A percentile compares a stretch with the other conserved stretches of the same genome.
Conservation (phyloP, 495 filamentous ascomycete genomes). For the Aspergillus nanangensis region DNA sequence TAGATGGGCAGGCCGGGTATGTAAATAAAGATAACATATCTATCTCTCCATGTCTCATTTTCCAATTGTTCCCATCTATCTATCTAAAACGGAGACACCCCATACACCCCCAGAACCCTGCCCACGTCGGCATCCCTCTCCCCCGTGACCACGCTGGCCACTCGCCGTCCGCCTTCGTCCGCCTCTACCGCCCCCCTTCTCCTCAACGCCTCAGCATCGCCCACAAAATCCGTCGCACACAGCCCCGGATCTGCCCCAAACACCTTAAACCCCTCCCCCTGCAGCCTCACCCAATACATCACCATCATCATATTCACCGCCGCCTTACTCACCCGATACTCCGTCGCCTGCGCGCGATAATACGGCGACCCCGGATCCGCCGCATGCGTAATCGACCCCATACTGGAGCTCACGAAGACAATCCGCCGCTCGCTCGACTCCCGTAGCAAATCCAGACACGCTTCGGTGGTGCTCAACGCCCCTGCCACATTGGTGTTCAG, state of each 20-base stretch:
- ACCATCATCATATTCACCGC: slow-evolving; percentile 38
- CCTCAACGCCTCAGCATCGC: slow-evolving; percentile 15
- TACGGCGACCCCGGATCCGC: slow-evolving; percentile 17
- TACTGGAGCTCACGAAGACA: slow-evolving; percentile 31
- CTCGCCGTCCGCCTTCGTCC: slow-evolving; percentile 18
- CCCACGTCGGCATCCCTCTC: slow-evolving; percentile 25
- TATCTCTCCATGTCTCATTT: no score
- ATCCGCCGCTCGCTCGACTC: slow-evolving; percentile 31
- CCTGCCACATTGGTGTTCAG: slow-evolving; percentile 37
- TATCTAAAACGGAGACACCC: slow-evolving; percentile 15
- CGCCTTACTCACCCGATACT: slow-evolving; percentile 39
- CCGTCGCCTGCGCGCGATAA: slow-evolving; percentile 15
- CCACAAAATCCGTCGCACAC: slow-evolving; percentile 16
- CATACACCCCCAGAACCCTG: slow-evolving; percentile 20
- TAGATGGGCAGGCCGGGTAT: no score
- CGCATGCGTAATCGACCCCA: slow-evolving; percentile 30
- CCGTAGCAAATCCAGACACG: slow-evolving; percentile 33
- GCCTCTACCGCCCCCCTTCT: slow-evolving; percentile 20
- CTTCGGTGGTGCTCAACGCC: slow-evolving; percentile 28
- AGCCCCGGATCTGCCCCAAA: slow-evolving; percentile 17
- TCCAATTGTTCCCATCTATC: no score
- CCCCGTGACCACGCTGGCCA: slow-evolving; percentile 23
- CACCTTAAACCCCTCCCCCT: slow-evolving; percentile 14
- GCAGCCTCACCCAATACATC: slow-evolving; percentile 8
- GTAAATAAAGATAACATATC: no score